Base-by-base conservation (phyloP, 148 eudicot species). In the Talinum fruticosum region DNA sequence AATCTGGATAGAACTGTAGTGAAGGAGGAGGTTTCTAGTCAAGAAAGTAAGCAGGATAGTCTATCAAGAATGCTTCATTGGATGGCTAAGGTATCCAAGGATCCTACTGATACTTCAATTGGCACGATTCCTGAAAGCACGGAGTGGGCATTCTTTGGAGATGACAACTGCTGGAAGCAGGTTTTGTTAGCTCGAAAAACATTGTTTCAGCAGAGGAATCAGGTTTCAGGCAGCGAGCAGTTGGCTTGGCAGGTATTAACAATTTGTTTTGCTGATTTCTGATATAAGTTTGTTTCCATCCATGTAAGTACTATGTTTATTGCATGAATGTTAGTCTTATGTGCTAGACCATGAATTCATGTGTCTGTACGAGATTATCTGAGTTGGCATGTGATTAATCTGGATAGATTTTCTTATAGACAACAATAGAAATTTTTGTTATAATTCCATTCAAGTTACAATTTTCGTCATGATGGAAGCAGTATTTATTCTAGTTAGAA, bases 81-180 rank as follows among this genome's bases (percentile, higher is more conserved):
- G 97, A 69, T 96, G 69, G 69, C 36, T 66, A 68, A 82, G 57
- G 88, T 86, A 75, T 96, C 97, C 8, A 96, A 83, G 81, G 80
- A 93, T 84, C 97, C 97, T 61, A 86, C 89, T 77, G 81, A 89
- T 80, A 85, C 81, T 41, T 80, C 67, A 54, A 68, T 87, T 78
- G 97, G 88, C n/a, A 69, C 74, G 3, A 74, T 96, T 74, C 99
- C 97, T 1, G 87, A 89, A 68, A 82, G 78, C 49, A 78, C 85
- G 16, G 87, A 84, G 79, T 93, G 94, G 96, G 89, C 87, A 70
- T 35, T 30, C 21, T 84, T 84, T 85, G 90, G 92, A 16, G 75
- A 49, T 66, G 90, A 92, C 49, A 70, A 81, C 29, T 41, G 24
- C 15, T 90, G 96, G 99, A 92, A 91, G 88, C 93, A 88, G 85